Base-by-base conservation (phyloP, 345 rosid genomes). In the Eutrema japonicum region DNA sequence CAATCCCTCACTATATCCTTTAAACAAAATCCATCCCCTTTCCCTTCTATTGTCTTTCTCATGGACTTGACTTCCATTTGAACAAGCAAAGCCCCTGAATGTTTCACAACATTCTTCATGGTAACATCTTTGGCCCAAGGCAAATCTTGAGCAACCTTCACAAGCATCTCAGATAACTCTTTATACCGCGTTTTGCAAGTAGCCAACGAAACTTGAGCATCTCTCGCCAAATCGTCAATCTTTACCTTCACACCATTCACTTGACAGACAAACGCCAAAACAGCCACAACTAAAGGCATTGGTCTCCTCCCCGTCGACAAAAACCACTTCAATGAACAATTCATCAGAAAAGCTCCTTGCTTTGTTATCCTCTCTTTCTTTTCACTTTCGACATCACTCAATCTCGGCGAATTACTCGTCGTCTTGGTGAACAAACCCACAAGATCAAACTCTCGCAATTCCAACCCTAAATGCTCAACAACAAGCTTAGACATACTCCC, bases 51-150 rank as follows among this genome's bases (percentile, higher is more conserved):
- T 27, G n/a, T 63, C 77, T 76, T 81, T 66, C 66, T 77, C 90
- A 81, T 84, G 0, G 89, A 84, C 71, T 86, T 88, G 64, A 78
- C 78, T 82, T 94, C 97, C 96, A 91, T 82, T 46, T 46, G 85
- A 86, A 7, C 79, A 51, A 94, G 78, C 59, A 89, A 80, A 66
- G 76, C 56, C 0, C 82, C 84, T 0, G 88, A 91, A 80, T 87
- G 85, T 72, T 82, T 86, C 68, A 85, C 60, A 55, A 88, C 78
- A 78, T 91, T 93, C 82, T 89, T 89, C 63, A 84, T 74, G 0
- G 82, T 81, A n/a, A 91, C 80, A 71, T 91, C 88, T 74, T 87
- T 83, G 13, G 90, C 95, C 96, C 96, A 91, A 2, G 97, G 98
- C 83, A 94, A 86, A 4, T 74, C 90, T 45, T 81, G 80, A 0